Base-by-base conservation (phyloP, 768 basidiomycete species). In the Postia placenta region DNA sequence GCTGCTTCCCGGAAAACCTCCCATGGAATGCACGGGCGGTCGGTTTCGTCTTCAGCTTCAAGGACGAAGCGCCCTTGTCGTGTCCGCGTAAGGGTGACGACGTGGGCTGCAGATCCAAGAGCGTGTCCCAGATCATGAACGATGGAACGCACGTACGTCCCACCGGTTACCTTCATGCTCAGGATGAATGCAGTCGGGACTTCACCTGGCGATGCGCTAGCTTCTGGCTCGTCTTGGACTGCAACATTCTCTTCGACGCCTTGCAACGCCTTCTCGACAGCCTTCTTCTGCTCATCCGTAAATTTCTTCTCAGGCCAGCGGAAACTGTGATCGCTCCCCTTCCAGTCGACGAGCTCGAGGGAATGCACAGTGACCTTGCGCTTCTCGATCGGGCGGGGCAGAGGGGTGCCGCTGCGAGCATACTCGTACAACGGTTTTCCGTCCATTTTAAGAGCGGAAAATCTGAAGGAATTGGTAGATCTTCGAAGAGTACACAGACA, bases 381-480 rank as follows among this genome's bases (percentile, higher is more conserved):
- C 42, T 85, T 66, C 59, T 93, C 91, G 52, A 99, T 94, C n/a
- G 95, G 88, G 7, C 93, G 83, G 26, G 96, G 96, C 14, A 99
- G 78, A 0, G 94, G 91, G 37, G 85, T 88, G 6, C 88, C 88
- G 60, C 85, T 76, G 2, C 96, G 82, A 17, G 96, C 96, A 62
- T 98, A 99, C 58, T 98, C 94, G 64, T 98, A 92, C 28, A 98
- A 66, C 0, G 92, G 92, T 65, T 79, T 90, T 1, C 96, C 96
- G 56, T 98, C 93, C 94, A 98, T 98, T 67, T 98, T 98, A 28
- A 98, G 74, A 1, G 96, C 96, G 9, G 96, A 98, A 68, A 94
- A 99, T 62, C 95, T 97, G 62, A 17, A 6, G 11, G 49, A 50
- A 46, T 24, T 48, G 49, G 51, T 15, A 7, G 7, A 7, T 15